phyloP scores from a whole-genome alignment of 202 grass and related monocot genomes.

The Dendrocalamus latiflorus region DNA sequence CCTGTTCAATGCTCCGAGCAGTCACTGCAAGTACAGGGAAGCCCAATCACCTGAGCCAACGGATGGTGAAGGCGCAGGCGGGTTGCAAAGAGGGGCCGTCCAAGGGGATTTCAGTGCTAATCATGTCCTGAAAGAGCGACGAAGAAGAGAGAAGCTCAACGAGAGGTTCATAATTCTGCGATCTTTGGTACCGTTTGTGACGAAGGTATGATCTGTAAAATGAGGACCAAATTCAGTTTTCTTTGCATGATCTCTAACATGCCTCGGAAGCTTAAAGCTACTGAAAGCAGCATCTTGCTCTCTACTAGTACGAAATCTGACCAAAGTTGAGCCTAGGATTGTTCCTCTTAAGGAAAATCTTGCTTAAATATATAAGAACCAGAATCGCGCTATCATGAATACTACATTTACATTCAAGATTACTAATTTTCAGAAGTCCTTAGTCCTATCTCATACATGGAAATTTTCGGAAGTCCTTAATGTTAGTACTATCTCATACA shows the following conservation, averaged over 20 bases:
- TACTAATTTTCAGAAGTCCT: not conserved
- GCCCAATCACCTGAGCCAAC: no score
- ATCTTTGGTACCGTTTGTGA: conserved; percentile 88
- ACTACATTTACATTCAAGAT: not conserved
- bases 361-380: not conserved
- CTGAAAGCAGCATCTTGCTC: not conserved
- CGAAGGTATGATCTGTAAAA: conserved; percentile 56
- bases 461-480: no score
- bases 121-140: conserved; percentile 79
- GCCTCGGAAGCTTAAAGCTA: not conserved
- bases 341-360: not conserved
- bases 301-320: not conserved
- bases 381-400: not conserved
- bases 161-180: conserved; percentile 74
- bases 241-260: no score
- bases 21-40: no score
- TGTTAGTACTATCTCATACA: not conserved
- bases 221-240: no score
- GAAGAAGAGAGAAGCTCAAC: conserved; percentile 83
- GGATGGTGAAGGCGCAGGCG: no score
- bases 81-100: conserved; percentile 1
- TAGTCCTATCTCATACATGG: no score
- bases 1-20: no score
- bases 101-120: conserved; percentile 55
- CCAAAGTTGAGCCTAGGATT: not conserved